phyloP scores from a whole-genome alignment of 73 alveolate species.

The Tetrahymena malaccensis region DNA sequence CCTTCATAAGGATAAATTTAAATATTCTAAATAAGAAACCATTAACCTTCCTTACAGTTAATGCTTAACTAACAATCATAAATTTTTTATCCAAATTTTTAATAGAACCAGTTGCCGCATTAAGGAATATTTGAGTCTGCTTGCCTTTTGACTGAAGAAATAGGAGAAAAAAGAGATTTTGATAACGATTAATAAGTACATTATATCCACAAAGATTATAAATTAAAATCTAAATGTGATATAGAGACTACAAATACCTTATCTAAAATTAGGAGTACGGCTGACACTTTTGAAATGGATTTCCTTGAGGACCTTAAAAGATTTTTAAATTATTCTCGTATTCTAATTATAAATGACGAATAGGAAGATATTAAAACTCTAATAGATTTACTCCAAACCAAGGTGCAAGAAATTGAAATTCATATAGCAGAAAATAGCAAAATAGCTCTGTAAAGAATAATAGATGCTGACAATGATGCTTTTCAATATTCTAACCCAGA shows the following conservation, averaged over 20 bases:
- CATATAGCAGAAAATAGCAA: neutral
- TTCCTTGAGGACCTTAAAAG: neutral
- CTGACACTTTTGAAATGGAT: neutral
- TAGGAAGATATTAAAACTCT: neutral
- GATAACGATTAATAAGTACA: neutral
- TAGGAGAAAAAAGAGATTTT: neutral
- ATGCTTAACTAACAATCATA: neutral
- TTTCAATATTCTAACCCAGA: neutral
- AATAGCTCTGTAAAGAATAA: neutral
- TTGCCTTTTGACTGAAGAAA: neutral
- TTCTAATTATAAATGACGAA: neutral
- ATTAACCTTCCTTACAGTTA: neutral
- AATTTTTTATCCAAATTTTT: neutral
- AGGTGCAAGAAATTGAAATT: neutral
- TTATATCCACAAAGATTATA: neutral
- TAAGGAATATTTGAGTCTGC: neutral
- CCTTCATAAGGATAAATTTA: neutral
- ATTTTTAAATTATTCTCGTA: neutral
- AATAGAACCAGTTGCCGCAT: neutral
- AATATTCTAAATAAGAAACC: neutral
- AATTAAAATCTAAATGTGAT: neutral
- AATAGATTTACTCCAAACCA: neutral
- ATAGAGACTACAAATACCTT: neutral
- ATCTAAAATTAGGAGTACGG: neutral
- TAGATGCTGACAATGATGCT: neutral